A percentile compares a stretch with the other conserved stretches of the same genome.
Evolutionary conservation across 441 rosid species (phyloP).

Genomic region (Breynia disticha): DNA sequence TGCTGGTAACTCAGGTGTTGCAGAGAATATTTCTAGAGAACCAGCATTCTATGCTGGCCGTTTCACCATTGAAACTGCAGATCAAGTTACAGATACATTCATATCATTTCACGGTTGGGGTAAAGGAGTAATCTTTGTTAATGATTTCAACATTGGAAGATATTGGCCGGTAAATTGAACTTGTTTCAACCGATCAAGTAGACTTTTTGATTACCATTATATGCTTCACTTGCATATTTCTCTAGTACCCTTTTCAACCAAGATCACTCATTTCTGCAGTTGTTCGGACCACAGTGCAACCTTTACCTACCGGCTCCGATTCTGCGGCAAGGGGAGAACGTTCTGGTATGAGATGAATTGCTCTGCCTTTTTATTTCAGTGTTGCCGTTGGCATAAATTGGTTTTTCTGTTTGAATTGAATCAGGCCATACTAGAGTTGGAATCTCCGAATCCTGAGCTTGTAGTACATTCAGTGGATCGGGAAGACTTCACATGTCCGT

Average conservation of each 20-base stretch:
- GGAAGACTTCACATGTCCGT: constrained; percentile 58
- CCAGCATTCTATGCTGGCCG: constrained; percentile 64
- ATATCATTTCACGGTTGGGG: constrained; percentile 80
- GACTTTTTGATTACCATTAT: neutral
- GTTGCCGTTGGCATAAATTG: neutral
- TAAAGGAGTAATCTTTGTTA: constrained; percentile 72
- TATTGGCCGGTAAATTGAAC: constrained; percentile 70
- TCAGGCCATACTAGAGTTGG: constrained; percentile 69
- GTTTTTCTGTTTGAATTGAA: constrained; percentile 4
- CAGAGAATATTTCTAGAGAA: constrained; percentile 39
- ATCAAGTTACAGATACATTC: constrained; percentile 61
- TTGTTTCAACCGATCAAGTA: neutral
- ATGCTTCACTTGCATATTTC: neutral
- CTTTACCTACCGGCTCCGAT: constrained; percentile 84
- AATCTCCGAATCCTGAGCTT: constrained; percentile 44
- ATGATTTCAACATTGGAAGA: constrained; percentile 84
- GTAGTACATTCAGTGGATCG: constrained; percentile 39
- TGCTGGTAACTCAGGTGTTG: constrained; percentile 32
- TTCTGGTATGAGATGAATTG: constrained; percentile 41
- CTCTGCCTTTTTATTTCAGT: constrained; percentile 36
- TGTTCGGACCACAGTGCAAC: constrained; percentile 72
- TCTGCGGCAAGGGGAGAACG: constrained; percentile 59
- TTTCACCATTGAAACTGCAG: constrained; percentile 33
- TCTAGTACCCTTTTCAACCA: neutral
- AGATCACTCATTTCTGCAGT: constrained; percentile 30